Conservation (phyloP, 768 basidiomycete genomes). For the Neoboletus brunneissimus region DNA sequence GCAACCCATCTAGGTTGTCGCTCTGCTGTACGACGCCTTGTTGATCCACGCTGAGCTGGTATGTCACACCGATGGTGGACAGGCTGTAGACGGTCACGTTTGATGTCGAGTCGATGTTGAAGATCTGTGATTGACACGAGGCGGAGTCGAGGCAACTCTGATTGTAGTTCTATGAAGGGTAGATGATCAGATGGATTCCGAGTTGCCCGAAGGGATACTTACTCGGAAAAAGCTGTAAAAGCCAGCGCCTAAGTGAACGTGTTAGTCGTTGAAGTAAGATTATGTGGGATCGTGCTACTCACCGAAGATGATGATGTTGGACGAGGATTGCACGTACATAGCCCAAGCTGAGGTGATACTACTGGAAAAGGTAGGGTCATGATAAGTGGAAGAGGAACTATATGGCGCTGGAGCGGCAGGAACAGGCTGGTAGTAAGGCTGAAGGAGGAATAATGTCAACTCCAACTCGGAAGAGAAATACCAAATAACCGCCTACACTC, state of each 20-base stretch:
- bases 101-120: conserved; percentile 41
- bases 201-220: not conserved
- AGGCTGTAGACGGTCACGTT: conserved; percentile 41
- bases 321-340: conserved; percentile 32
- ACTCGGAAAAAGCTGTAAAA: conserved; percentile 50
- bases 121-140: conserved; percentile 43
- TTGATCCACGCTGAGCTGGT: conserved; percentile 39
- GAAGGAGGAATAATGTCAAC: not conserved
- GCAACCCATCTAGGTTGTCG: conserved; percentile 41
- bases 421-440: conserved; percentile 50
- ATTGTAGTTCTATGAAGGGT: conserved; percentile 33
- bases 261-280: conserved; percentile 27
- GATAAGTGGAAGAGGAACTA: conserved; percentile 29
- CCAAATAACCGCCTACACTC: conserved; percentile 31
- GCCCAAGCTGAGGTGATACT: conserved; percentile 7
- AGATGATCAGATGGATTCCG: not conserved
- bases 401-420: conserved; percentile 45
- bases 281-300: conserved; percentile 19
- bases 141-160: conserved; percentile 34
- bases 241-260: conserved; percentile 38
- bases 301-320: conserved; percentile 44
- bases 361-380: conserved; percentile 37
- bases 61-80: conserved; percentile 43
- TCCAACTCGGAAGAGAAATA: not conserved
- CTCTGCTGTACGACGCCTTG: conserved; percentile 34